Conservation (phyloP, 345 rosid genomes). For the Triadica sebifera region DNA sequence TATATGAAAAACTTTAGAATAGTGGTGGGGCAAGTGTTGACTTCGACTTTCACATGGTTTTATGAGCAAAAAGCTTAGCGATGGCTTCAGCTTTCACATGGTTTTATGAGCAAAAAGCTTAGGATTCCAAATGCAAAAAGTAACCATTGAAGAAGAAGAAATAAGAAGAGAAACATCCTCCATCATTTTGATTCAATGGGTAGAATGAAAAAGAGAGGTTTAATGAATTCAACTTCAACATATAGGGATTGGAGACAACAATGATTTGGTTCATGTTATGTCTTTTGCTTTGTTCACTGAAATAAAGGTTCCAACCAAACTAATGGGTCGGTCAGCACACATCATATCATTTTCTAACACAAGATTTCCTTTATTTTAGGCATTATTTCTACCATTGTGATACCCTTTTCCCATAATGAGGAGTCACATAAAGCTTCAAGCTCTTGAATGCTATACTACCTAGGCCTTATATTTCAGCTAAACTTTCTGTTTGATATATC, state of each 20-base stretch:
- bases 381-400: not conserved
- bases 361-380: too few species aligned
- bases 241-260: conserved; percentile 18
- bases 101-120: conserved; percentile 7
- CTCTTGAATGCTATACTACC: too few species aligned
- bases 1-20: not conserved
- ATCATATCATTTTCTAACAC: not conserved
- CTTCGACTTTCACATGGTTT: conserved; percentile 1
- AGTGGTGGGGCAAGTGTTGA: conserved; percentile 8
- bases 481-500: too few species aligned
- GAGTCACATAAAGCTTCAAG: too few species aligned
- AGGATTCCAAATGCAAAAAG: conserved; percentile 19
- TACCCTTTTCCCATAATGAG: too few species aligned
- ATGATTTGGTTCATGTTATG: conserved; percentile 2
- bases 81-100: not conserved
- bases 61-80: not conserved
- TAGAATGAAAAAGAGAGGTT: not conserved
- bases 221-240: conserved; percentile 1
- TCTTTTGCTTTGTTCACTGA: conserved; percentile 8
- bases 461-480: too few species aligned
- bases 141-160: not conserved
- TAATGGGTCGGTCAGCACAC: not conserved
- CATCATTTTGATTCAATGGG: not conserved
- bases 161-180: not conserved
- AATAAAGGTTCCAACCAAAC: conserved; percentile 7